Base-by-base conservation (phyloP, 257 asterid genomes). In the Nicotiana otophora region DNA sequence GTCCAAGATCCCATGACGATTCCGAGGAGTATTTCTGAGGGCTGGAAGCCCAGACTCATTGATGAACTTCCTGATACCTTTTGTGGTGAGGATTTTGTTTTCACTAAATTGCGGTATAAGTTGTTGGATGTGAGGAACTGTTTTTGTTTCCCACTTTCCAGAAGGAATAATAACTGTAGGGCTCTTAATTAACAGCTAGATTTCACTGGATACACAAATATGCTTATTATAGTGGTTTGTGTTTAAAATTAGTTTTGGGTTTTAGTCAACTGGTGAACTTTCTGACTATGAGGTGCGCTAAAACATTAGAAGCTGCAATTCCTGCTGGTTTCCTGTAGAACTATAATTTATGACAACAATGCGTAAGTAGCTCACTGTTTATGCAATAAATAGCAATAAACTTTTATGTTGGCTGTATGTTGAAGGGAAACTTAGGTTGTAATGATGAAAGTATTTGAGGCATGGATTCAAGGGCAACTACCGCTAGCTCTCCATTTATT, bases 1-100 rank as follows among this genome's bases (percentile, higher is more conserved):
- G 92, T 87, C 16, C 93, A 91, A 84, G 98, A 96, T 85, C 99
- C 98, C 4, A 84, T 93, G 93, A 70, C 89, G 0, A 84, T 94
- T 81, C 95, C 95, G 2, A 89, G 92, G 85, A 86, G 83, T 83
- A 87, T 96, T 69, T 91, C 98, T 0, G 94, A 93, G 80, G 67
- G 84, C 39, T 96, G 98, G 99, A 93, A 82, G 33, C 97, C 98
- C 16, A 92, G 88, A 63, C 87, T 89, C n/a, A 83, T 88, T 7
- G 84, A 87, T 80, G 94, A 86, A 85, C 97, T 94, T 84, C 98
- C 99, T 14, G 93, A 92, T 51, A 89, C 95, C 3, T 96, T 96
- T 84, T 96, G 95, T 65, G 99, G 99, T 94, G 86, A 86, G 87
- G 42, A 7, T 65, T 66, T 78, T 33, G 39, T 80, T 33, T 54